A percentile compares a stretch with the other conserved stretches of the same genome.
These are phyloP conservation scores for Podila horticola DNA, from an alignment of 192 early-diverging fungal genomes.

Conservation along the genomic window DNA sequence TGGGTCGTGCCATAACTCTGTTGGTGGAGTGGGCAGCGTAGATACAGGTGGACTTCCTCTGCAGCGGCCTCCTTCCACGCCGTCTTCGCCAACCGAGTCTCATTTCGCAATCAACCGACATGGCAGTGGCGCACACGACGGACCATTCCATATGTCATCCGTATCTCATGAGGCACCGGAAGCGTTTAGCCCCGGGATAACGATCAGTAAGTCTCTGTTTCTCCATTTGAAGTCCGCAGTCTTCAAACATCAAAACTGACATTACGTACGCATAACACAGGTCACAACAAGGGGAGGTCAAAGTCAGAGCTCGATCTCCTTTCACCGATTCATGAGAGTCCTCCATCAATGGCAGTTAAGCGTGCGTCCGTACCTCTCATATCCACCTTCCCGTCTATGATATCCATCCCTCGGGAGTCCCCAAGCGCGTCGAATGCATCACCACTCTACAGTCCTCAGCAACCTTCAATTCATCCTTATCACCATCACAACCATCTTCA, in stretches of 20 bases:
- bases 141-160: not conserved
- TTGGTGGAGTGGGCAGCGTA: too few species aligned
- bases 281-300: conserved; percentile 14
- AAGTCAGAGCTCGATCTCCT: conserved; percentile 35
- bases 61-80: not conserved
- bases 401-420: not conserved
- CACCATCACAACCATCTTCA: not conserved
- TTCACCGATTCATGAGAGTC: conserved; percentile 8
- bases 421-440: conserved; percentile 1
- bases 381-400: not conserved
- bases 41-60: not conserved
- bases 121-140: not conserved
- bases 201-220: conserved; percentile 11
- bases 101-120: conserved; percentile 13
- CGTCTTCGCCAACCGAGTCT: conserved; percentile 12
- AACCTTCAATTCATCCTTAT: not conserved
- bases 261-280: not conserved
- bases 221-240: not conserved
- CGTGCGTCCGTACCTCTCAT: not conserved
- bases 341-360: not conserved
- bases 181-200: conserved; percentile 11
- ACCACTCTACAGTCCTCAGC: not conserved
- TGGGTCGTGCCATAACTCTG: too few species aligned
- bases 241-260: not conserved
- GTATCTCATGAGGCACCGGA: not conserved